Conservation (phyloP, 345 rosid species). For the Capsella bursapastoris region DNA sequence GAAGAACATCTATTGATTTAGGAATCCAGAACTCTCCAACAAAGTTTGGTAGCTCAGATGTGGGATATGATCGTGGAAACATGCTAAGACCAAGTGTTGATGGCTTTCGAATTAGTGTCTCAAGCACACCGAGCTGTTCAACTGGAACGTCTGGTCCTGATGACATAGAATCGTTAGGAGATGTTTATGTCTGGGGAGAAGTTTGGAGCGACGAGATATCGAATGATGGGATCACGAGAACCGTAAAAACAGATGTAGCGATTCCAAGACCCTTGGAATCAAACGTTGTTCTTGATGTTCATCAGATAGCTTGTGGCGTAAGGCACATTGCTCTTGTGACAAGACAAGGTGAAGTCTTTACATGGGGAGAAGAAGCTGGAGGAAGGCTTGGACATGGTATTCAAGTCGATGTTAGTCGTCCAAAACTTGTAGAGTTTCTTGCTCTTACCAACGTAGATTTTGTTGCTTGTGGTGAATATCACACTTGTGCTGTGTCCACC, state of each 20-base stretch:
- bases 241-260: conserved; percentile 60
- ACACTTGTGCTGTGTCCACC: conserved; percentile 80
- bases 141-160: conserved; percentile 97
- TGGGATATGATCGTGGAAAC: conserved; percentile 74
- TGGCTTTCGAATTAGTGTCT: conserved; percentile 93
- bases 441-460: conserved; percentile 77
- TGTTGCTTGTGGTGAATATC: conserved; percentile 86
- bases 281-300: conserved; percentile 95
- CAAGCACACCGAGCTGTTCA: conserved; percentile 94
- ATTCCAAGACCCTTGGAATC: conserved; percentile 87
- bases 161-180: conserved; percentile 96
- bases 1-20: conserved; percentile 69
- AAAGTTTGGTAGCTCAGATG: conserved; percentile 70
- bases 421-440: conserved; percentile 81
- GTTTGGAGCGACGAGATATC: conserved; percentile 75
- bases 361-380: conserved; percentile 99
- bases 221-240: conserved; percentile 53
- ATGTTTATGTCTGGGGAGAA: conserved; percentile 96
- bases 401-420: conserved; percentile 67
- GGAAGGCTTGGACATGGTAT: conserved; percentile 95
- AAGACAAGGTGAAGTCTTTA: conserved; percentile 94
- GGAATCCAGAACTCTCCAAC: conserved; percentile 51
- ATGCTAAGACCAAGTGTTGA: conserved; percentile 89
- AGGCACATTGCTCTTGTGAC: conserved; percentile 89
- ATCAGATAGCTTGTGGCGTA: conserved; percentile 85